Base-by-base conservation (phyloP, 768 basidiomycete genomes). In the Austroboletus festivus region DNA sequence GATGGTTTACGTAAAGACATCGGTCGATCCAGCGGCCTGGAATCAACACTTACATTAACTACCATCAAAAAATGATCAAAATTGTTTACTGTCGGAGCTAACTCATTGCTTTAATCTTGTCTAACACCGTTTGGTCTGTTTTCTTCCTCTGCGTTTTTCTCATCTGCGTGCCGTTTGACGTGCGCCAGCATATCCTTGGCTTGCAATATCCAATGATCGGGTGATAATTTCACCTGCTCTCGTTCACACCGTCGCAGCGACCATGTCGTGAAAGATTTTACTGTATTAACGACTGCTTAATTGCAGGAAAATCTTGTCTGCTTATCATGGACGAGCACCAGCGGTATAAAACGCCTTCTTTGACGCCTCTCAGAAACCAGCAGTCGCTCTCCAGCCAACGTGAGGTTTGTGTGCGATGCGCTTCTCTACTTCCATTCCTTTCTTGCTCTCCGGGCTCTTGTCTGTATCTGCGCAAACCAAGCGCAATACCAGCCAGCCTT, bases 401-500 rank as follows among this genome's bases (percentile, higher is more conserved):
- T n/a, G 45, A 50, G 37, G n/a, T 15, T 18, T 43, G 35, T 44
- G 16, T 19, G 38, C 41, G 19, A 57, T 57, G 55, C 38, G 28
- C 22, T 13, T 48, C 39, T 31, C 44, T 33, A 35, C 46, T 22
- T 26, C 44, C 16, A 18, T 42, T 20, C n/a, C 46, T 10, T 31
- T 56, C 40, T n/a, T 51, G 4, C 34, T 54, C 46, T 41, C 46
- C 19, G 38, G 42, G 22, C 18, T 51, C 5, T 45, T 41, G 33
- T 47, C 40, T 12, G 53, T 38, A 39, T 47, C 40, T 21, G 44
- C 50, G 9, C 35, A 19, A 21, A 39, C 46, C 13, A 51, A 48
- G 43, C 55, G 46, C 20, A 47, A 51, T 24, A 31, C 34, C 15
- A 54, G 48, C 30, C 38, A 47, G 48, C 42, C 55, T 4, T 51